Conservation (phyloP, 306 rosid genomes). For the Lithocarpus polystachyus region DNA sequence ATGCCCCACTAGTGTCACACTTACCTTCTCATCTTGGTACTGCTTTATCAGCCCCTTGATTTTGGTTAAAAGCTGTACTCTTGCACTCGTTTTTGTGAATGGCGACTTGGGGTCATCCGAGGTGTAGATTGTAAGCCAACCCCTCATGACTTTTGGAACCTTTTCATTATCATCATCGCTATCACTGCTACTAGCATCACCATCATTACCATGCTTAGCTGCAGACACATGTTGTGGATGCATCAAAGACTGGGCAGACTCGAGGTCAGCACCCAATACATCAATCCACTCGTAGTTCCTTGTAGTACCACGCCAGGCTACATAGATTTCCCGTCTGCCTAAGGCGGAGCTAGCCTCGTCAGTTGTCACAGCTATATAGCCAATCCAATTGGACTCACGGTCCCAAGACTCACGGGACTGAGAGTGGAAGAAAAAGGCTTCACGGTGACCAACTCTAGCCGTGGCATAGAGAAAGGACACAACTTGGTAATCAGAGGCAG, state of each 20-base stretch:
- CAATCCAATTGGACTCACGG: conserved; percentile 77
- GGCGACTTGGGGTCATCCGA: conserved; percentile 41
- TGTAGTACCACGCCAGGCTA: conserved; percentile 69
- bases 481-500: conserved; percentile 37
- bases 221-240: background rate
- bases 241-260: conserved; percentile 23
- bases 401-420: conserved; percentile 61
- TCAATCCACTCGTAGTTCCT: conserved; percentile 53
- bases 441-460: conserved; percentile 49
- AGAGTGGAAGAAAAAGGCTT: conserved; percentile 55
- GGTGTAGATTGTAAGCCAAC: conserved; percentile 63
- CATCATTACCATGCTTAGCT: background rate
- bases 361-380: conserved; percentile 55
- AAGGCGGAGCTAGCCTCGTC: conserved; percentile 22
- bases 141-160: conserved; percentile 51
- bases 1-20: conserved; percentile 49
- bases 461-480: conserved; percentile 62
- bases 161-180: background rate
- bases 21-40: conserved; percentile 49
- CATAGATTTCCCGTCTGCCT: conserved; percentile 62
- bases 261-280: conserved; percentile 33
- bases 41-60: conserved; percentile 22
- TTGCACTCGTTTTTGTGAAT: conserved; percentile 46
- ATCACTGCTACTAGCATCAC: conserved; percentile 7
- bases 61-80: conserved; percentile 35